Percentiles rank a stretch among this genome's conserved stretches.
phyloP scores from a whole-genome alignment of 106 monocot species.

The Dendrobium catenatum region DNA sequence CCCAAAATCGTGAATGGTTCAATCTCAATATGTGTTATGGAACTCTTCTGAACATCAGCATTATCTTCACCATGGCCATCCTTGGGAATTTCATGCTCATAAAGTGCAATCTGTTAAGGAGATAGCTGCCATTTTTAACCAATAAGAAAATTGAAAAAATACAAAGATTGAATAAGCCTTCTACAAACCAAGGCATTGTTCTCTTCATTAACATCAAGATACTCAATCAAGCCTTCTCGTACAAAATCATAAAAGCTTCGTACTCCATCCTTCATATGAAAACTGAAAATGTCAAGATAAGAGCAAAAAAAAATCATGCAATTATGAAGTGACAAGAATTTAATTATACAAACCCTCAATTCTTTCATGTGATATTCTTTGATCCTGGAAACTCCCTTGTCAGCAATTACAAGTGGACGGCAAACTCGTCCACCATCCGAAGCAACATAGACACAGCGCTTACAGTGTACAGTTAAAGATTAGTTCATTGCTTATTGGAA shows the following conservation, averaged over 20 bases:
- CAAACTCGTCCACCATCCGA: conserved; percentile 99
- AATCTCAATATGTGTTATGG: conserved; percentile 91
- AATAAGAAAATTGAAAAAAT: not conserved
- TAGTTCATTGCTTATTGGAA: not conserved
- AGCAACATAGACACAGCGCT: conserved; percentile 89
- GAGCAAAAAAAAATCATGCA: not conserved
- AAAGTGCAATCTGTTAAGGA: conserved; percentile 62
- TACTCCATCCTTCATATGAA: conserved; percentile 62
- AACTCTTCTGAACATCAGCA: conserved; percentile 32
- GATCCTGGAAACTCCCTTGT: conserved; percentile 75
- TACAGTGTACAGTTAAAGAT: conserved; percentile 1
- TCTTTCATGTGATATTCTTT: conserved; percentile 93
- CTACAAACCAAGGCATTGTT: conserved; percentile 88
- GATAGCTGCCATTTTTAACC: not conserved
- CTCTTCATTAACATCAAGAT: conserved; percentile 99
- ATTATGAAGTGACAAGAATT: not conserved
- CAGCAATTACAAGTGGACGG: conserved; percentile 95
- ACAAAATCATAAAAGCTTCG: conserved; percentile 83
- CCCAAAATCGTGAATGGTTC: conserved; percentile 96
- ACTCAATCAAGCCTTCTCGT: conserved; percentile 84
- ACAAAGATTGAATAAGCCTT: not conserved
- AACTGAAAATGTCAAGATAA: not conserved
- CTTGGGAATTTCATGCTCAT: conserved; percentile 43
- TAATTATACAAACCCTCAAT: conserved; percentile 43
- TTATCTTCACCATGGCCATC: conserved; percentile 18